Base-by-base conservation (phyloP, 2,329 filamentous ascomycete species). In the Beauveria medogensis region DNA sequence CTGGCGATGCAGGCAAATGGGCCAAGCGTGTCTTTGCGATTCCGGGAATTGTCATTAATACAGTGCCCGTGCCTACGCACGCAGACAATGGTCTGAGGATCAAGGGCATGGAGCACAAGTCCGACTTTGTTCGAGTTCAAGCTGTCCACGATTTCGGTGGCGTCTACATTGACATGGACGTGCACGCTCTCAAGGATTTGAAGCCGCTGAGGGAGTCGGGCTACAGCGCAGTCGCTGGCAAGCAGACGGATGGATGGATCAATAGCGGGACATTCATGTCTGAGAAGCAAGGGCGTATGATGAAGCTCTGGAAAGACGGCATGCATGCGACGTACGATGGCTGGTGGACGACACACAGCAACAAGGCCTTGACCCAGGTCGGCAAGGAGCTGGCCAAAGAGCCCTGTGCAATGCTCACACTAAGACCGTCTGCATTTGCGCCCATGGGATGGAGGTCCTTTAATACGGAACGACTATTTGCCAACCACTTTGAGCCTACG, bases 351-450 rank as follows among this genome's bases (percentile, higher is more conserved):
- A 68, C 68, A 1, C 69, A 71, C 53, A 67, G 67, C 62, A 69
- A 71, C 62, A 48, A 41, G 5, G 63, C 66, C 9, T 61, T 72
- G 10, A 70, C 68, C 5, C 28, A 43, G 9, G 34, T 70, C 12
- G 65, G 75, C 14, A 86, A 87, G 66, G 76, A 77, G 61, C 74
- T 90, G 3, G 62, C 62, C 7, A 24, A 54, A 4, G 64, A 65
- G 43, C 61, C 67, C 7, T 65, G 68, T 22, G 65, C 69, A 60
- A 60, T 68, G 58, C 65, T 70, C 37, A 66, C 67, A 40, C 52
- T 70, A 62, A 64, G 67, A 16, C 65, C 61, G 10, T 55, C 65
- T 40, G 68, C 68, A 14, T 67, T 69, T 52, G 66, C 64, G 22
- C 69, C 67, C 14, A 61, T 65, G 6, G 62, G 66, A 28, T 70